Percentiles rank a stretch among this genome's conserved stretches.
Evolutionary conservation across 495 filamentous ascomycete genomes (phyloP).

Genomic region (Hyaloscypha variabilis): DNA sequence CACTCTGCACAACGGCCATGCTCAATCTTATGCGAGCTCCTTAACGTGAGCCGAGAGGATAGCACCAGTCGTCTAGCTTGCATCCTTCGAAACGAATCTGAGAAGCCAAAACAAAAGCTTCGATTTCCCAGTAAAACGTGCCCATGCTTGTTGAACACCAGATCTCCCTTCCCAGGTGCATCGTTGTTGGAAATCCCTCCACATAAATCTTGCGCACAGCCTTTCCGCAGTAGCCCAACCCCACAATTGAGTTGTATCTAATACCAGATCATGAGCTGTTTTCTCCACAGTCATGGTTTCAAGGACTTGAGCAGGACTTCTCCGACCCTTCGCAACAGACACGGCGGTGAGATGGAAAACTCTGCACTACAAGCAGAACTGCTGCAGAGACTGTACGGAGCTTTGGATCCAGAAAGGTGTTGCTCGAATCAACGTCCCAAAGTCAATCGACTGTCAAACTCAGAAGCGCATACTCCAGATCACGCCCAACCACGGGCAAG

Average conservation of each 20-base stretch:
- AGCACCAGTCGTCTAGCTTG: not conserved
- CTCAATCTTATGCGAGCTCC: not conserved
- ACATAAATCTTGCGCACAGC: not conserved
- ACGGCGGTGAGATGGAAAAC: not conserved
- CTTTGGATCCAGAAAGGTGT: not conserved
- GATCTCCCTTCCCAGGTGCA: not conserved
- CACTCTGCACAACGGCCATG: not conserved
- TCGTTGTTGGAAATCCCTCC: not conserved
- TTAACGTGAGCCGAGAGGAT: not conserved
- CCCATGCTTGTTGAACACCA: not conserved
- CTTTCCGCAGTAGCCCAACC: not conserved
- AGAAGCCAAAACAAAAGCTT: not conserved
- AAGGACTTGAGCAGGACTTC: not conserved
- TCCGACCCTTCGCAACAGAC: not conserved
- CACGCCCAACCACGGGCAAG: not conserved
- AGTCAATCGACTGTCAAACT: not conserved
- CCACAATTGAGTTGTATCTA: conserved; percentile 1
- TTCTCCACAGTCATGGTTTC: not conserved
- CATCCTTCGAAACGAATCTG: not conserved
- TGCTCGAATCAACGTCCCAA: not conserved
- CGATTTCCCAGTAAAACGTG: not conserved
- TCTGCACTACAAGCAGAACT: conserved; percentile 10
- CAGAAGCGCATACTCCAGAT: not conserved
- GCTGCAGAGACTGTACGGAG: not conserved
- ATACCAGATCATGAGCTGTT: conserved; percentile 2